These are phyloP conservation scores for Gynostemma pentaphyllum DNA, from an alignment of 306 rosid genomes.

Conservation along the genomic window DNA sequence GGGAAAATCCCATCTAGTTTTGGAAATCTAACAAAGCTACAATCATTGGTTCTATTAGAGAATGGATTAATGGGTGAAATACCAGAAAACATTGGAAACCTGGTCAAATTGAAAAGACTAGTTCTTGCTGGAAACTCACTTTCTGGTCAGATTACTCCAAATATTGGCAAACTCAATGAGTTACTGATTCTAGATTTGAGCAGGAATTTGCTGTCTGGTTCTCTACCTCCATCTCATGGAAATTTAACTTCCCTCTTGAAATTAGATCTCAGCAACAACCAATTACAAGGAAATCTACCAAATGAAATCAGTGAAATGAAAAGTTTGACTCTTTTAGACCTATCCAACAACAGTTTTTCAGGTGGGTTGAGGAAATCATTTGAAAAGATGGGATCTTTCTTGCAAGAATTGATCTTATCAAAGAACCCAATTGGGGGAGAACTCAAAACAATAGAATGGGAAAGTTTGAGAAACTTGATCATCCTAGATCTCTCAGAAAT, in stretches of 20 bases:
- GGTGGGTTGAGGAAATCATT: slow-evolving; percentile 57
- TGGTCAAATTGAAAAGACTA: slow-evolving; percentile 43
- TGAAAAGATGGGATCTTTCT: slow-evolving; percentile 40
- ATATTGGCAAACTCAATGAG: slow-evolving; percentile 31
- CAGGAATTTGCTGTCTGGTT: slow-evolving; percentile 59
- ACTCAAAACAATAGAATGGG: slow-evolving; percentile 42
- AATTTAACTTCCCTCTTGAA: slow-evolving; percentile 53
- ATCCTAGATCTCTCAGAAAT: slow-evolving; percentile 66
- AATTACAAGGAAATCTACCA: slow-evolving; percentile 38
- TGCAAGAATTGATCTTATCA: slow-evolving; percentile 59
- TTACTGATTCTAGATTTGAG: slow-evolving; percentile 69
- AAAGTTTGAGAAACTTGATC: slow-evolving; percentile 38
- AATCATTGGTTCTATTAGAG: slow-evolving; percentile 53
- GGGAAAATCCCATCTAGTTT: slow-evolving; percentile 50
- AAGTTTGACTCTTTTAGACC: slow-evolving; percentile 68
- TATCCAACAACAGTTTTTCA: slow-evolving; percentile 52
- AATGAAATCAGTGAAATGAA: slow-evolving; percentile 31
- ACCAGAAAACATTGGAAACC: slow-evolving; percentile 43
- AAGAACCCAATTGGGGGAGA: slow-evolving; percentile 76
- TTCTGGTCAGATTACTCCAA: slow-evolving; percentile 41
- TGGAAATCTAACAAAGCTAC: slow-evolving; percentile 52
- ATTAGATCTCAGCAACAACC: slow-evolving; percentile 69
- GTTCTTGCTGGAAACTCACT: slow-evolving; percentile 53
- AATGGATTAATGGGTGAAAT: slow-evolving; percentile 54
- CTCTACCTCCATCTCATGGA: slow-evolving; percentile 44